Conservation (phyloP, 805 yeast species). For the Myxozyma udenii region DNA sequence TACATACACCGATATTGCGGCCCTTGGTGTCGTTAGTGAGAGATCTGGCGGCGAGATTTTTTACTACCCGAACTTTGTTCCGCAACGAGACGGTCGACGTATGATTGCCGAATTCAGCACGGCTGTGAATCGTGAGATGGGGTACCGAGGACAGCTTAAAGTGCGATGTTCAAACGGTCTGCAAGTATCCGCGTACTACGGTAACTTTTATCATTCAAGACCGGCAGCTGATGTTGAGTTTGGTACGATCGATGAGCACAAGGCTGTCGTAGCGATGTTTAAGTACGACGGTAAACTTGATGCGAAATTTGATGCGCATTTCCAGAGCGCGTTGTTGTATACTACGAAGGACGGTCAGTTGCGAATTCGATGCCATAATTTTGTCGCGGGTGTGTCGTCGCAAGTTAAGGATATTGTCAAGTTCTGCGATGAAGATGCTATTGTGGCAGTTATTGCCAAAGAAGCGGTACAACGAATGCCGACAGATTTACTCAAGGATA, state of each 20-base stretch:
- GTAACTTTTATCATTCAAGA: constrained; percentile 44
- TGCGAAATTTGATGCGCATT: constrained; percentile 72
- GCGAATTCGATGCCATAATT: constrained; percentile 81
- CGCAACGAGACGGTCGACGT: constrained; percentile 65
- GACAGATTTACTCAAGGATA: constrained; percentile 41
- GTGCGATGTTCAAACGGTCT: constrained; percentile 85
- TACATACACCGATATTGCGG: constrained; percentile 67
- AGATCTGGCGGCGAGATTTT: constrained; percentile 69
- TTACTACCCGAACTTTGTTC: constrained; percentile 63
- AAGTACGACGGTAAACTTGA: constrained; percentile 72
- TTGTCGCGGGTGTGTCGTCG: constrained; percentile 76
- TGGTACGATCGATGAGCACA: constrained; percentile 62
- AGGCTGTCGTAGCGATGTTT: constrained; percentile 67
- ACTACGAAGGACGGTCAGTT: constrained; percentile 74
- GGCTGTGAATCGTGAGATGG: constrained; percentile 50
- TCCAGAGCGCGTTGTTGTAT: constrained; percentile 85
- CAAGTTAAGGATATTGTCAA: constrained; percentile 69
- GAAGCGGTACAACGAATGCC: constrained; percentile 29
- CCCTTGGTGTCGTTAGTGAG: constrained; percentile 60
- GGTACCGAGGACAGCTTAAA: constrained; percentile 78
- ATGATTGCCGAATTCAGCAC: constrained; percentile 51
- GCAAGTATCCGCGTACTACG: constrained; percentile 73
- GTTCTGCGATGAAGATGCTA: constrained; percentile 73
- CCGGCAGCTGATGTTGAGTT: constrained; percentile 58
- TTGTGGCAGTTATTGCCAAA: constrained; percentile 49